A percentile compares a stretch with the other conserved stretches of the same genome.
These are phyloP conservation scores for Kodamaea fungicola DNA, from an alignment of 1,139 yeast genomes.

Conservation along the genomic window DNA sequence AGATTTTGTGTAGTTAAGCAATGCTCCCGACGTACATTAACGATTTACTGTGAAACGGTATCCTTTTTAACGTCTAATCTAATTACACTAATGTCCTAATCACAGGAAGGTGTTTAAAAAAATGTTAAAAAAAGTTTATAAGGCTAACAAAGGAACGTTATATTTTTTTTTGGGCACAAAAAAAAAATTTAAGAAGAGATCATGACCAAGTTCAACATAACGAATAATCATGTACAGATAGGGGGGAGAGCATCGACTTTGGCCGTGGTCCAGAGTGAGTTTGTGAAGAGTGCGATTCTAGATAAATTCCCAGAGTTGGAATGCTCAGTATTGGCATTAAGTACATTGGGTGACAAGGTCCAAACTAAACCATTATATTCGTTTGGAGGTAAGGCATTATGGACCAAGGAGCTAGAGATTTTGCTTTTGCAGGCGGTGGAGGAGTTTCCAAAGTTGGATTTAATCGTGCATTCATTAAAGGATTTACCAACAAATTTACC, in stretches of 20 bases:
- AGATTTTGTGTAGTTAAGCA: no score
- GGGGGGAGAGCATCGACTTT: conserved; percentile 89
- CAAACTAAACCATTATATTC: conserved; percentile 84
- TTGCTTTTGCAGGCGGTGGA: conserved; percentile 62
- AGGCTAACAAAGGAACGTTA: no score
- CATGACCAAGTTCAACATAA: conserved; percentile 11
- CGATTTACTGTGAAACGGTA: no score
- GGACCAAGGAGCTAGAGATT: conserved; percentile 94
- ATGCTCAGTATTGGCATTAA: conserved; percentile 71
- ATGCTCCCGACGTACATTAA: no score
- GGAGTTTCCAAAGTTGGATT: conserved; percentile 68
- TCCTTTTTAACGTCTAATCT: no score
- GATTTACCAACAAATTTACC: conserved; percentile 95
- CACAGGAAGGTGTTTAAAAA: background rate
- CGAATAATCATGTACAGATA: conserved; percentile 43
- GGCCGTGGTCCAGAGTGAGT: conserved; percentile 84
- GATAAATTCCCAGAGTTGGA: conserved; percentile 54
- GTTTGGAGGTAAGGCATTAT: conserved; percentile 91
- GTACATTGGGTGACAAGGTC: conserved; percentile 87
- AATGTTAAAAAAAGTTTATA: background rate
- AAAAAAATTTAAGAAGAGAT: background rate
- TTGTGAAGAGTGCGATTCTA: conserved; percentile 61
- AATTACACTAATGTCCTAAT: background rate
- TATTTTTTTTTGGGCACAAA: no score
- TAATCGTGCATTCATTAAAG: conserved; percentile 90